phyloP scores from a whole-genome alignment of 169 alveolate genomes.

The Plasmodium vinckei region DNA sequence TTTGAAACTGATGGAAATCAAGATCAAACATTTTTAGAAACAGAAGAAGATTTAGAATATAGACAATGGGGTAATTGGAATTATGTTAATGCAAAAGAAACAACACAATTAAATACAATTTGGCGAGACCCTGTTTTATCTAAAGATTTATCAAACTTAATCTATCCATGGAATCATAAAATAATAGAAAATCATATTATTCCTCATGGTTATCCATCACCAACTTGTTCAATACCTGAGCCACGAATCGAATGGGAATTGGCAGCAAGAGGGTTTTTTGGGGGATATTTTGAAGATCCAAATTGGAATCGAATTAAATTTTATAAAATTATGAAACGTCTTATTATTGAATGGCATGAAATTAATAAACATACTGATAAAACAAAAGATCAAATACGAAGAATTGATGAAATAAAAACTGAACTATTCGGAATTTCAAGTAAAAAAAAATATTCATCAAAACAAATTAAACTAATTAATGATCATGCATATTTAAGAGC shows the following conservation, averaged over 20 bases:
- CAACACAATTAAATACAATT: slow-evolving; percentile 65
- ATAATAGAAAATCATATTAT: slow-evolving; percentile 61
- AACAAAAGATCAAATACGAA: not conserved
- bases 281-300: slow-evolving; percentile 79
- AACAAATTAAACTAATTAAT: slow-evolving; percentile 64
- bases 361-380: not conserved
- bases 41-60: slow-evolving; percentile 84
- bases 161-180: slow-evolving; percentile 76
- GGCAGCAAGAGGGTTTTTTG: slow-evolving; percentile 83
- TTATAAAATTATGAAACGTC: slow-evolving; percentile 38
- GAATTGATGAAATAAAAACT: slow-evolving; percentile 22
- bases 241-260: slow-evolving; percentile 81
- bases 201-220: slow-evolving; percentile 42
- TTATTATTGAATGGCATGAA: slow-evolving; percentile 70
- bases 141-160: slow-evolving; percentile 46
- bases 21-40: slow-evolving; percentile 81
- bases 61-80: slow-evolving; percentile 88
- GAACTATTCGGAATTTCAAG: slow-evolving; percentile 60
- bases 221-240: slow-evolving; percentile 78
- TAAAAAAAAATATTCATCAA: slow-evolving; percentile 52
- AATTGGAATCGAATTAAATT: slow-evolving; percentile 60
- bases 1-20: slow-evolving; percentile 85
- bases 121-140: slow-evolving; percentile 76
- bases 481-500: slow-evolving; percentile 73
- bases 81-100: slow-evolving; percentile 50